These are phyloP conservation scores for Sporothrix phasma DNA, from an alignment of 2,329 filamentous ascomycete species.

Conservation along the genomic window DNA sequence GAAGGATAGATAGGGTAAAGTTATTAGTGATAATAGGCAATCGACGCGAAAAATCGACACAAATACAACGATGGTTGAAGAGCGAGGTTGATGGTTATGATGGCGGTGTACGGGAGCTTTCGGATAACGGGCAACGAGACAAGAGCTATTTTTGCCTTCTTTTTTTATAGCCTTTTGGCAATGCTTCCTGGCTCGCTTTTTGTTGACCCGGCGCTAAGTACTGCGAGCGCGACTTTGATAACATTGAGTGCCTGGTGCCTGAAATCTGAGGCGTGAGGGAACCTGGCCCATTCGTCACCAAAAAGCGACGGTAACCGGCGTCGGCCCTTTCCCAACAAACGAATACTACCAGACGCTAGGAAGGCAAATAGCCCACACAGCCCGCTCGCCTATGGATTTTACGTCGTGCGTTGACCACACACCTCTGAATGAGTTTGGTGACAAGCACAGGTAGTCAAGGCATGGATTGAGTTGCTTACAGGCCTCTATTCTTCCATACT, in stretches of 20 bases:
- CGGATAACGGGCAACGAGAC: slow-evolving; percentile 16
- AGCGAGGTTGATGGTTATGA: background rate
- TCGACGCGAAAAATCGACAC: slow-evolving; percentile 10
- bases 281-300: background rate
- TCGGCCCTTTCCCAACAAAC: background rate
- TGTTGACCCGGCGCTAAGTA: slow-evolving; percentile 13
- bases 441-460: too few species aligned
- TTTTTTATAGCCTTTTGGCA: background rate
- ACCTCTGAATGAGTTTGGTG: too few species aligned
- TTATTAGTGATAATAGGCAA: background rate
- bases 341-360: background rate
- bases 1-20: background rate
- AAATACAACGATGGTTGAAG: background rate
- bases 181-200: slow-evolving; percentile 10
- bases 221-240: background rate
- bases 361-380: too few species aligned
- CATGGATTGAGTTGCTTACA: too few species aligned
- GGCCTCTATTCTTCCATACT: too few species aligned
- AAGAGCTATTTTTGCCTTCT: slow-evolving; percentile 10
- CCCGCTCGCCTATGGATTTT: too few species aligned
- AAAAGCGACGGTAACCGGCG: slow-evolving; percentile 5
- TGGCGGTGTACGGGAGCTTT: slow-evolving; percentile 16
- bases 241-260: slow-evolving; percentile 1
- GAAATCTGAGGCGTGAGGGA: slow-evolving; percentile 7
- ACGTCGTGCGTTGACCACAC: too few species aligned